A percentile compares a stretch with the other conserved stretches of the same genome.
These are phyloP conservation scores for Macrolepiota fuliginosa DNA, from an alignment of 768 basidiomycete species.

Conservation along the genomic window DNA sequence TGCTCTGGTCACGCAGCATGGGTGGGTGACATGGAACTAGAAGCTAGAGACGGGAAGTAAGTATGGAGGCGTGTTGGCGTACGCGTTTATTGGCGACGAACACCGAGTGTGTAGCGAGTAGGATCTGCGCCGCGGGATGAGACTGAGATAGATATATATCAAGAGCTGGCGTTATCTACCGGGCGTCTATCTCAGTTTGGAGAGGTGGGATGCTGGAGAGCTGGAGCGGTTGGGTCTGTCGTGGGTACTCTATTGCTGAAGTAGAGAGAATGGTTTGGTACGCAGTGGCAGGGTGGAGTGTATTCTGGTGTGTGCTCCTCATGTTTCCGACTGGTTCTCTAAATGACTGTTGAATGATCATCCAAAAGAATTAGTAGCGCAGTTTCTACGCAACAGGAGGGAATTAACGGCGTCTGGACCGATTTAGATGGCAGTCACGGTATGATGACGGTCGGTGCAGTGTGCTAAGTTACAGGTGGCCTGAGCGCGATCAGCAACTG, in stretches of 20 bases:
- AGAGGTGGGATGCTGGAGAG: neutral
- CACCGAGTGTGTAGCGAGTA: neutral
- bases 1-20: neutral
- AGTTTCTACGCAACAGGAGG: neutral
- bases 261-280: neutral
- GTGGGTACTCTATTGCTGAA: neutral
- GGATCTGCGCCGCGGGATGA: neutral
- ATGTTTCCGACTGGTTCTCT: neutral
- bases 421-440: neutral
- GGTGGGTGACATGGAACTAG: neutral
- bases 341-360: neutral
- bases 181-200: neutral
- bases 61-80: neutral
- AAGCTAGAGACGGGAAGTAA: neutral
- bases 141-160: neutral
- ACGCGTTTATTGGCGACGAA: neutral
- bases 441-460: neutral
- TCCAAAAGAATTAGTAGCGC: neutral
- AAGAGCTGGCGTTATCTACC: neutral
- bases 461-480: neutral
- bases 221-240: neutral
- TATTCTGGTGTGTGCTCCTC: neutral
- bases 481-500: constrained; percentile 3
- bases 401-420: neutral
- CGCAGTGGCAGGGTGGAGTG: neutral